Base-by-base conservation (phyloP, 306 rosid genomes). In the Betula pendula region DNA sequence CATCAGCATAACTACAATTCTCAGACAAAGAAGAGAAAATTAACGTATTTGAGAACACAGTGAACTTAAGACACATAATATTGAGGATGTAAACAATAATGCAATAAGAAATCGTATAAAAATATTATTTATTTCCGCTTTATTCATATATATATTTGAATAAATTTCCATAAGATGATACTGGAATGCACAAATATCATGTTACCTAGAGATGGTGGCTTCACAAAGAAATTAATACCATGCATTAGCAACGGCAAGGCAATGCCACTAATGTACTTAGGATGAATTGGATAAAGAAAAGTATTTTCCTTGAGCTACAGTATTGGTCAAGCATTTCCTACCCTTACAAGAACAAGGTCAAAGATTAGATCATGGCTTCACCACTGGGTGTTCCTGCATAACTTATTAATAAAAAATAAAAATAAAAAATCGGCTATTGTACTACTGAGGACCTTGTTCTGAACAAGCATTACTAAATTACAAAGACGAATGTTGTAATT, bases 1-100 rank as follows among this genome's bases (percentile, higher is more conserved):
- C 79, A 86, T 95, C 98, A 47, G 98, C 98, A 92, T 95, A 95
- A 70, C 98, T 94, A 89, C 80, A 68, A 68, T 82, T 53, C 60
- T 60, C 82, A 58, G 40, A 49, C 59, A 71, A 86, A 77, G 70
- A 44, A 63, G 33, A 75, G 78, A 66, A 48, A 22, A 75, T 69
- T 44, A 43, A 35, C 70, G 19, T 19, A 66, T n/a, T 66, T 66
- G 48, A 38, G 48, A n/a, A 38, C 27, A 66, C 19, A 66, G 15
- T 38, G 48, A 66, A 35, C 70, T 66, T 38, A 35, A 35, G 47
- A 38, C 5, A 40, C 13, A 38, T 25, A 10, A 19, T 8, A n/a
- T 19, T 4, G 14, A 19, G 19, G 15, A 66, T 2, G 15, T 38
- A 19, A 66, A 11, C n/a, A 63, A 40, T 66, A 15, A 31, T 25